phyloP scores from a whole-genome alignment of 2,329 filamentous ascomycete species.

The Trichoderma arundinaceum region DNA sequence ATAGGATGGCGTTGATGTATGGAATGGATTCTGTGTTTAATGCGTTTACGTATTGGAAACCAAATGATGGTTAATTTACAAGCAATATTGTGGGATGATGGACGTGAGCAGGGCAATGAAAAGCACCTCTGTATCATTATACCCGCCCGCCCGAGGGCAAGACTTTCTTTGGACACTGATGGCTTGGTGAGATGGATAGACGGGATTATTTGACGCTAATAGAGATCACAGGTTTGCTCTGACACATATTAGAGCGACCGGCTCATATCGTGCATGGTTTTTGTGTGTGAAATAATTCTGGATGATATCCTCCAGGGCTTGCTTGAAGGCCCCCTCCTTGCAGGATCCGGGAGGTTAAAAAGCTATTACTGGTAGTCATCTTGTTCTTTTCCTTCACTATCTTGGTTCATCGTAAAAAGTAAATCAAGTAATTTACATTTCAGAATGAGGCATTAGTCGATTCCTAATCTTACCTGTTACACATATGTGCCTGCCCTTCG shows the following conservation, averaged over 20 bases:
- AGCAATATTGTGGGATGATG: slow-evolving; percentile 7
- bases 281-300: not conserved
- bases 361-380: not conserved
- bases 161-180: slow-evolving; percentile 5
- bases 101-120: slow-evolving; percentile 16
- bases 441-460: slow-evolving; percentile 8
- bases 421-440: slow-evolving; percentile 9
- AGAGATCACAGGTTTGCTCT: not conserved
- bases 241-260: not conserved
- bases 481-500: not conserved
- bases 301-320: no score
- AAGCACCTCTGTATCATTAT: slow-evolving; percentile 29
- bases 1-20: not conserved
- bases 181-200: slow-evolving; percentile 23
- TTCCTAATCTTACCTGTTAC: not conserved
- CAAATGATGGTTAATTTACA: not conserved
- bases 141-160: slow-evolving; percentile 24
- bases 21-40: slow-evolving; percentile 1
- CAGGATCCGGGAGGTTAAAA: not conserved
- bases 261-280: not conserved
- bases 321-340: no score
- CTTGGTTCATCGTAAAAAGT: not conserved
- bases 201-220: not conserved
- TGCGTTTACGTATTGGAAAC: not conserved
- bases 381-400: not conserved